Evolutionary conservation across 345 rosid genomes (phyloP), one percentile per base, ranked within the genome.

Genomic region (Acer campestre): DNA sequence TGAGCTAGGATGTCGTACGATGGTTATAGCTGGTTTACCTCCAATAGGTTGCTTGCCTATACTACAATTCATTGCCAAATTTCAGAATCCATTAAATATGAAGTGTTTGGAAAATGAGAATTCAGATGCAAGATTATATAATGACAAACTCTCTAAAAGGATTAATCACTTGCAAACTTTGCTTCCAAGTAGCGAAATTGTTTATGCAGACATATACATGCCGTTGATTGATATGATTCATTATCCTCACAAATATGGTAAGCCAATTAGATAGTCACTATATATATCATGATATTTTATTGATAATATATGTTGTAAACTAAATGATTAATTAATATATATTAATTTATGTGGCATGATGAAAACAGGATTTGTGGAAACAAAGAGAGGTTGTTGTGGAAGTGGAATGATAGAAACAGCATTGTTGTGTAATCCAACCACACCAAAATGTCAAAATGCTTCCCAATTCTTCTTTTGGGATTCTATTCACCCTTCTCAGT

Each of bases 1-100:
- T 67, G 77, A 76, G 1, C 76, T 80, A 2, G 97, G 97, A 0
- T 82, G 89, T 61, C 88, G 93, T 11, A 80, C 18, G 49, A 88
- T 92, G 46, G 79, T 73, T 20, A 75, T 92, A 18, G 63, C 84
- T 7, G 96, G 98, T 22, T 74, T 91, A 17, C 91, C 93, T 11
- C 95, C 95, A 2, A 76, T 88, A 0, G 94, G 98, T 2, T 92
- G 97, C 73, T 53, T 94, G 38, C 96, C 98, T 35, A 0, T 35
- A 1, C 13, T 89, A 22, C 94, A 91, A 58, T 82, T 84, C 78
- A 85, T 89, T 1, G 10, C 77, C 44, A 76, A 27, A 49, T 23
- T 74, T 20, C 38, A 78, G 79, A 11, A 61, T 48, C 77, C 40
- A 46, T 7, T n/a, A 0, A 53, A 80, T 58, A 73, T 75, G 23